Conservation (phyloP, 768 basidiomycete genomes). For the Exsudoporus frostii region DNA sequence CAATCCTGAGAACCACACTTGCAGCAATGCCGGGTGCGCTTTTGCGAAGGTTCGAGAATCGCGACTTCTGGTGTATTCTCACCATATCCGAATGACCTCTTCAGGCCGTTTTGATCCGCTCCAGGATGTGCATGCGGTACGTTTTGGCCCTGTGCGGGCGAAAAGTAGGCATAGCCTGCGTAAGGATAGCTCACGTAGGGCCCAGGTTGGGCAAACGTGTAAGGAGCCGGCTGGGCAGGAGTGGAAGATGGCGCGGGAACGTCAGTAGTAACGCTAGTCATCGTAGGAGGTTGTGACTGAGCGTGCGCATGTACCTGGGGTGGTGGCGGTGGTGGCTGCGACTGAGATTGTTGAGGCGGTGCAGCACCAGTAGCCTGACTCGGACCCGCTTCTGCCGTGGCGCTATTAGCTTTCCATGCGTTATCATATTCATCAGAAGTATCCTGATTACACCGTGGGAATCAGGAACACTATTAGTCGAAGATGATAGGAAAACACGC, state of each 20-base stretch:
- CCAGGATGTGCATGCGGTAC: conserved; percentile 24
- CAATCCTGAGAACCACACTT: conserved; percentile 81
- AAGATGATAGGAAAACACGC: conserved; percentile 1
- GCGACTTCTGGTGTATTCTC: conserved; percentile 24
- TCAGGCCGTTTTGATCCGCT: conserved; percentile 26
- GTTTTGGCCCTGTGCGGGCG: conserved; percentile 21
- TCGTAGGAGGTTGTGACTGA: conserved; percentile 19
- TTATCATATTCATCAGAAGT: conserved; percentile 53
- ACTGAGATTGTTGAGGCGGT: conserved; percentile 23
- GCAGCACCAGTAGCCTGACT: conserved; percentile 19
- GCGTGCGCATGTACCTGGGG: conserved; percentile 16
- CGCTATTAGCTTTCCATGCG: conserved; percentile 62
- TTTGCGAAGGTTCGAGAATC: conserved; percentile 40
- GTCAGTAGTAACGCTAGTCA: conserved; percentile 17
- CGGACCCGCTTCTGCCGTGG: conserved; percentile 32
- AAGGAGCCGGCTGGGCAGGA: conserved; percentile 28
- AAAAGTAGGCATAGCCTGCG: conserved; percentile 32
- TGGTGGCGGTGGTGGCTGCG: conserved; percentile 14
- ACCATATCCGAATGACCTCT: conserved; percentile 29
- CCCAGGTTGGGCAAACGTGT: conserved; percentile 29
- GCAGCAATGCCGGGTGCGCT: conserved; percentile 75
- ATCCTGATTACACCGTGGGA: conserved; percentile 30
- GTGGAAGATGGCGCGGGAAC: conserved; percentile 18
- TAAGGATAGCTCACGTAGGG: conserved; percentile 39
- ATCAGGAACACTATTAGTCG: neutral